Evolutionary conservation across 495 filamentous ascomycete species (phyloP), one percentile per base, ranked within the genome.

Genomic region (Collariella sp.): DNA sequence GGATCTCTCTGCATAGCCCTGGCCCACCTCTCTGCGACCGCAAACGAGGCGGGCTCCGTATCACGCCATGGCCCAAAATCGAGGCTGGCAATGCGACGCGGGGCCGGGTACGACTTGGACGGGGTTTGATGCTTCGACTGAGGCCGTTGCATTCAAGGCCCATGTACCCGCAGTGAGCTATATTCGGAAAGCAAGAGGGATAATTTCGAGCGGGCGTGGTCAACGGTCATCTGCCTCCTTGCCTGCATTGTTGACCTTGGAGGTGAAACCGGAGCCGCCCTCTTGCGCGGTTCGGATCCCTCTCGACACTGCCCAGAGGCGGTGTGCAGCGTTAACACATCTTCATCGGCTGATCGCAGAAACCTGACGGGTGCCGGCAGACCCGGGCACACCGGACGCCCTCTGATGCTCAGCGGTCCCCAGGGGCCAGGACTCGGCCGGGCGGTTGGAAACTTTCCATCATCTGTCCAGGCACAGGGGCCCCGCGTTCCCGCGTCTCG

Each of bases 21-120:
- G 26, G 39, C 40, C 31, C 20, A 12, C 15, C 16, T 12, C 12
- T 38, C 40, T 52, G 50, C 50, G 20, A 38, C 41, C 35, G 16
- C 18, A 34, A 15, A n/a, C n/a, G n/a, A 10, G 38, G 29, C 34
- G 5, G 13, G 24, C 40, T 41, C 41, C 42, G 19, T 50, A 35
- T 39, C n/a, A 16, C 41, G 31, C 23, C 48, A 51, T 47, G 31
- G 35, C 31, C 46, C 39, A 23, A 45, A 39, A 39, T 40, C 54
- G 60, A 60, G 57, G 61, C 61, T 60, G 54, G 48, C 61, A 46
- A 56, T 57, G 42, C 48, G 44, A n/a, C 26, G 5, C 20, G 38
- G 23, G 16, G 44, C 38, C 39, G 41, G 34, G 54, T 57, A 55
- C 38, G 50, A 52, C 57, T 55, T 57, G 46, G 57, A 31, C 24